Evolutionary conservation across 495 filamentous ascomycete genomes (phyloP).

Genomic region (Neurospora sp.): DNA sequence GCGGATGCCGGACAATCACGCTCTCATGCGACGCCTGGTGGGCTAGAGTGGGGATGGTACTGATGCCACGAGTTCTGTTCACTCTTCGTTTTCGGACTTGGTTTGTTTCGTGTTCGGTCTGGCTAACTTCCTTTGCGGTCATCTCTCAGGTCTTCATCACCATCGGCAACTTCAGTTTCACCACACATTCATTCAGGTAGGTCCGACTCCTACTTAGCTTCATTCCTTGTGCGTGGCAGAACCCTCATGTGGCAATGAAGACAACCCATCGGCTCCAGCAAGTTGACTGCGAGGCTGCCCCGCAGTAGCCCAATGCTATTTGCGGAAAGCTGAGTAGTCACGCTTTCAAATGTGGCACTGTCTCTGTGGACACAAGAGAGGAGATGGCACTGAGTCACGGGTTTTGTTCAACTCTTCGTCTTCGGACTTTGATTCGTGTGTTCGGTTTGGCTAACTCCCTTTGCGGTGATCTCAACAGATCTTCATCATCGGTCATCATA

Average conservation of each 20-base stretch:
- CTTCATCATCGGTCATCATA: background rate
- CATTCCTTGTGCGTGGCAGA: background rate
- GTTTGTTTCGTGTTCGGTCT: background rate
- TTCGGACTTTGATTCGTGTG: background rate
- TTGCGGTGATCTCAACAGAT: background rate
- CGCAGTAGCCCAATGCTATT: background rate
- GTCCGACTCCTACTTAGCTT: background rate
- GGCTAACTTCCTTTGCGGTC: background rate
- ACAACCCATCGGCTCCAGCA: background rate
- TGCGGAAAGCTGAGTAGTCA: background rate
- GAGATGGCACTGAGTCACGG: background rate
- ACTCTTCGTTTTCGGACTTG: background rate
- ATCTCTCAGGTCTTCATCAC: background rate
- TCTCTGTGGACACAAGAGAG: background rate
- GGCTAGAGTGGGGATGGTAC: background rate
- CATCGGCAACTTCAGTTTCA: background rate
- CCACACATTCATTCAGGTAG: background rate
- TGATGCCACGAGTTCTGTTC: background rate
- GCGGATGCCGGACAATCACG: background rate
- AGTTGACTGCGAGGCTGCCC: background rate
- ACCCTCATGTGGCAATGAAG: background rate
- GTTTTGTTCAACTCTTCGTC: background rate
- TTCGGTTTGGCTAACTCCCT: background rate
- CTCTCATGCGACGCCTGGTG: background rate
- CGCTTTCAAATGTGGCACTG: background rate